These are phyloP conservation scores for Rhodotorula sp. DNA, from an alignment of 1,284 basidiomycete genomes.

Conservation along the genomic window DNA sequence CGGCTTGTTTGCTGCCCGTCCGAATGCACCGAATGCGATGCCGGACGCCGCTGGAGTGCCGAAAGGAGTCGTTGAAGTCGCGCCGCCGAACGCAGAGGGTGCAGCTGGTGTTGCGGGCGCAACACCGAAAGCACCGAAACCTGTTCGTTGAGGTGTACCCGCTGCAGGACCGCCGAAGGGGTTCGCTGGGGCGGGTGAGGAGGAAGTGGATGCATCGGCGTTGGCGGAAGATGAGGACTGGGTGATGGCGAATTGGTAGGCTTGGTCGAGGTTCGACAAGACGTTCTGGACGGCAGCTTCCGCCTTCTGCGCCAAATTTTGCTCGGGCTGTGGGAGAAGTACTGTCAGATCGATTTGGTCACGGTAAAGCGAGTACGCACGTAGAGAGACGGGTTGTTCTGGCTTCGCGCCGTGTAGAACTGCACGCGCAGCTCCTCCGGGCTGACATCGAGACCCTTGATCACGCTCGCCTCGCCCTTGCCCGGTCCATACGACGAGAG, in stretches of 20 bases:
- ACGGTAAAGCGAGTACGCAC: slow-evolving; percentile 53
- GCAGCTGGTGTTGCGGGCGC: slow-evolving; percentile 3
- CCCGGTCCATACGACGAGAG: slow-evolving; percentile 74
- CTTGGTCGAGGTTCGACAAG: slow-evolving; percentile 39
- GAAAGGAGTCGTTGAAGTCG: slow-evolving; percentile 16
- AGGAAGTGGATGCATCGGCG: too few species aligned
- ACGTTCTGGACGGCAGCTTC: slow-evolving; percentile 32
- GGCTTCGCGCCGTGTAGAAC: slow-evolving; percentile 60
- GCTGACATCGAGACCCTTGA: slow-evolving; percentile 68
- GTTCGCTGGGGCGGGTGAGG: background rate
- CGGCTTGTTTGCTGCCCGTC: slow-evolving; percentile 33
- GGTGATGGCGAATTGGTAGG: slow-evolving; percentile 33
- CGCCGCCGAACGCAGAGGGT: slow-evolving; percentile 14
- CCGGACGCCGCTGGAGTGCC: slow-evolving; percentile 33
- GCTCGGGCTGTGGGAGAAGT: slow-evolving; percentile 31
- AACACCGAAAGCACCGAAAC: slow-evolving; percentile 34
- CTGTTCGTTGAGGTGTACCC: slow-evolving; percentile 5
- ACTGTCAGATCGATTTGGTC: slow-evolving; percentile 4
- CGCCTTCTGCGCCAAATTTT: slow-evolving; percentile 34
- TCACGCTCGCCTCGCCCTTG: slow-evolving; percentile 69
- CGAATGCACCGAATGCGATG: slow-evolving; percentile 46
- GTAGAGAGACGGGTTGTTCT: slow-evolving; percentile 65
- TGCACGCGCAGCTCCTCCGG: slow-evolving; percentile 76
- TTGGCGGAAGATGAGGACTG: slow-evolving; percentile 17
- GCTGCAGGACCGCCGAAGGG: slow-evolving; percentile 9